phyloP scores from a whole-genome alignment of 2,329 filamentous ascomycete genomes.

The Pestalotiopsis sp. region DNA sequence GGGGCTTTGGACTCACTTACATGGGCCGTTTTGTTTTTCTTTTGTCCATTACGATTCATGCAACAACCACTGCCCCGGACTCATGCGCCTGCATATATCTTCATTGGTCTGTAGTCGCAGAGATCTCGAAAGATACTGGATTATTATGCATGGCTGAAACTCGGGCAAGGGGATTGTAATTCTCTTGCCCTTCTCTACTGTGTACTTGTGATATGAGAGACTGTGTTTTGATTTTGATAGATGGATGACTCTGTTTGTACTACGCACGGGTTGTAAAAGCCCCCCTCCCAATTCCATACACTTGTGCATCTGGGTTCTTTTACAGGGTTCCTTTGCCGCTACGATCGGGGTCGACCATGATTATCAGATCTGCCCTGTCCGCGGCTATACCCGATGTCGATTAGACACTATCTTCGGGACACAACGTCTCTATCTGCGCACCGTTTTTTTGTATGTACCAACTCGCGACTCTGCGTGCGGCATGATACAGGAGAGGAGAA shows the following conservation, averaged over 20 bases:
- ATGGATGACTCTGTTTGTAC: background rate
- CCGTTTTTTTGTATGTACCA: no score
- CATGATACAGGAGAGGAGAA: background rate
- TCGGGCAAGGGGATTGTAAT: no score
- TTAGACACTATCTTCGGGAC: constrained; percentile 10
- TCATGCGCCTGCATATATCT: background rate
- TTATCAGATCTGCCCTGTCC: constrained; percentile 15
- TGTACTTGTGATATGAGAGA: no score
- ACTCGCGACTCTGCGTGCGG: background rate
- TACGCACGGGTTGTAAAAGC: background rate
- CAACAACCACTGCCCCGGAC: background rate
- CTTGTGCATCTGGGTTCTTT: background rate
- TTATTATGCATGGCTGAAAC: no score
- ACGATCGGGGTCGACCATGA: background rate
- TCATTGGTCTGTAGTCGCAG: background rate
- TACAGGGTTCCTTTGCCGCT: constrained; percentile 3
- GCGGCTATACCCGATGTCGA: constrained; percentile 14
- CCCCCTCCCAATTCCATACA: background rate
- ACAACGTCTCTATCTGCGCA: background rate
- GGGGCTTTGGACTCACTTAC: background rate
- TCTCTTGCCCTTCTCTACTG: no score
- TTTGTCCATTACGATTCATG: background rate
- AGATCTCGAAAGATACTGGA: background rate
- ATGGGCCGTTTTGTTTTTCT: background rate
- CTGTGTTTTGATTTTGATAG: no score